A percentile compares a stretch with the other conserved stretches of the same genome.
Conservation (phyloP, 805 yeast genomes). For the Ascoidea asiatica region DNA sequence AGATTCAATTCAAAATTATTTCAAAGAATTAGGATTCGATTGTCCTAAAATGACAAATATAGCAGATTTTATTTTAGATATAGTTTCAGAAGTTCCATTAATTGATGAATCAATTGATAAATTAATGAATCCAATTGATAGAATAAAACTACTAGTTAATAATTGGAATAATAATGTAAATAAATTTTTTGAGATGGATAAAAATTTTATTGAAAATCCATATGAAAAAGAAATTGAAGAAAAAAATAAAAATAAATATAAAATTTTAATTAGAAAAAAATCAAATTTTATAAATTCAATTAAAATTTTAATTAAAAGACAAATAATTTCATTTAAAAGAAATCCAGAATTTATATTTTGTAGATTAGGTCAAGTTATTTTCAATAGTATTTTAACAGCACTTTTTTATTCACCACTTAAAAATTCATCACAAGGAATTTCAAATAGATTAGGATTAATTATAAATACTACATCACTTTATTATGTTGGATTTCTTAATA, state of each 20-base stretch:
- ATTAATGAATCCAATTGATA: no score
- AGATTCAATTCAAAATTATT: slow-evolving; percentile 29
- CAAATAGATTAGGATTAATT: slow-evolving; percentile 58
- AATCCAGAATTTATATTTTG: slow-evolving; percentile 49
- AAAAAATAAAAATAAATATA: slow-evolving; percentile 21
- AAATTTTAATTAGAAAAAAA: slow-evolving; percentile 15
- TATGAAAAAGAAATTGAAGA: slow-evolving; percentile 29
- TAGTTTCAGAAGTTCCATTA: slow-evolving; percentile 30
- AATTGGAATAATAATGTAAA: neutral
- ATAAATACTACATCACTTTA: slow-evolving; percentile 65
- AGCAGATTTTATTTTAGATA: slow-evolving; percentile 65
- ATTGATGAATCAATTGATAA: neutral
- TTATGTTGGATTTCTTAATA: slow-evolving; percentile 70
- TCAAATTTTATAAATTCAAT: slow-evolving; percentile 19
- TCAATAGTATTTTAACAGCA: slow-evolving; percentile 51
- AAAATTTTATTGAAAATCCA: slow-evolving; percentile 16
- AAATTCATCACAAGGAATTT: slow-evolving; percentile 34
- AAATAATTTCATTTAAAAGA: slow-evolving; percentile 16
- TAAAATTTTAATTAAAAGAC: slow-evolving; percentile 1
- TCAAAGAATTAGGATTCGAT: slow-evolving; percentile 32
- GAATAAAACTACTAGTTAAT: no score
- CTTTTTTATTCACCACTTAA: slow-evolving; percentile 53
- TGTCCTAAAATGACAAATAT: slow-evolving; percentile 53
- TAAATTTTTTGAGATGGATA: slow-evolving; percentile 8
- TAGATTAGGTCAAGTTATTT: slow-evolving; percentile 48